A percentile compares a stretch with the other conserved stretches of the same genome.
phyloP scores from a whole-genome alignment of 2,329 filamentous ascomycete genomes.

The Cordyceps cateniannulata region DNA sequence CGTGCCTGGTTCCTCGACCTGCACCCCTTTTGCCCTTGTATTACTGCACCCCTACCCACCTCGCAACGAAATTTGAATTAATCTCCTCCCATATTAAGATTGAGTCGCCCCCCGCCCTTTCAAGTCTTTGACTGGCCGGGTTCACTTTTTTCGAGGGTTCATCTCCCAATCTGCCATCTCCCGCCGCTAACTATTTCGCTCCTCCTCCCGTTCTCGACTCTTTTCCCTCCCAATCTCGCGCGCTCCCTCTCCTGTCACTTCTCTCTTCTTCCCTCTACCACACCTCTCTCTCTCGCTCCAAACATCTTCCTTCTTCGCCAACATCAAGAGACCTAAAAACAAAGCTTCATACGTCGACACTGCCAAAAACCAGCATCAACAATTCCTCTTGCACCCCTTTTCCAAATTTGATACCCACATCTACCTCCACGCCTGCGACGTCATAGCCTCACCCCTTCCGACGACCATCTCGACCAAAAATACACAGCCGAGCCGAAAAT shows the following conservation, averaged over 20 bases:
- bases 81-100: conserved; percentile 11
- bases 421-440: conserved; percentile 5
- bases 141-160: not conserved
- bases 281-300: not conserved
- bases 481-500: not conserved
- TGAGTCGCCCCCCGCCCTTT: not conserved
- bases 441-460: conserved; percentile 11
- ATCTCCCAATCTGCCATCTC: not conserved
- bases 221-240: not conserved
- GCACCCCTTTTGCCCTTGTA: no score
- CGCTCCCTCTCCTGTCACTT: not conserved
- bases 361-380: not conserved
- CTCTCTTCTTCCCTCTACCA: not conserved
- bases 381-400: not conserved
- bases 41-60: no score
- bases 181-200: not conserved
- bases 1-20: no score
- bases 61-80: conserved; percentile 6
- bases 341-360: not conserved
- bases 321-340: not conserved
- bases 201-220: not conserved
- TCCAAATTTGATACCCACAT: conserved; percentile 7
- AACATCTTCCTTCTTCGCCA: not conserved
- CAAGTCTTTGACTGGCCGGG: not conserved
- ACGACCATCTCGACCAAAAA: not conserved